phyloP scores from a whole-genome alignment of 129 eudicot species.

The Heracleum sosnowskyi region DNA sequence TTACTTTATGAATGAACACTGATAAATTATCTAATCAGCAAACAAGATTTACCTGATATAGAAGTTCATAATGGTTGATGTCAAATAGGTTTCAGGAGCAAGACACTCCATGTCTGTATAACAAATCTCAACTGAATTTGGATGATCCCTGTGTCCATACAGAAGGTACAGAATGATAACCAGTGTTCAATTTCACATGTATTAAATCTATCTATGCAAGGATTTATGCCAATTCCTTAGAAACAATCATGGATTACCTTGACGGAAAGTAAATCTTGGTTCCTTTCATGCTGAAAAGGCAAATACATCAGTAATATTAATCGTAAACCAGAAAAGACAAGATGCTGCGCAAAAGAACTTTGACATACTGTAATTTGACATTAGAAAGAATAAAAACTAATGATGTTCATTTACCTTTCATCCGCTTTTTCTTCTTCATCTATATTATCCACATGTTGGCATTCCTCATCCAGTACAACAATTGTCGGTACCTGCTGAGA shows the following conservation, averaged over 20 bases:
- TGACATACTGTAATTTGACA: neutral
- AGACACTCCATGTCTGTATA: slow-evolving; percentile 62
- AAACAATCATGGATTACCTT: slow-evolving; percentile 41
- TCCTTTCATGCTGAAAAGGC: slow-evolving; percentile 40
- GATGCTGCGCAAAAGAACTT: neutral
- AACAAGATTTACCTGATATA: slow-evolving; percentile 54
- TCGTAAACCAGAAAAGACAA: neutral
- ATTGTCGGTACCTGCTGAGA: slow-evolving; percentile 25
- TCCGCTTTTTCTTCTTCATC: slow-evolving; percentile 26
- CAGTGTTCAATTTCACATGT: neutral
- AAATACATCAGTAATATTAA: neutral
- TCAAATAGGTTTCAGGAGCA: slow-evolving; percentile 62
- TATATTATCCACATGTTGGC: slow-evolving; percentile 19
- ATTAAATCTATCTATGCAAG: neutral
- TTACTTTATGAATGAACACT: neutral
- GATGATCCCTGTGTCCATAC: slow-evolving; percentile 52
- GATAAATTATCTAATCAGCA: neutral
- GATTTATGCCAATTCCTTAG: slow-evolving; percentile 7
- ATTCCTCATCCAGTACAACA: slow-evolving; percentile 70
- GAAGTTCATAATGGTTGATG: slow-evolving; percentile 81
- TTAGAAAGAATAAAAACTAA: neutral
- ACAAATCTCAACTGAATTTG: slow-evolving; percentile 53
- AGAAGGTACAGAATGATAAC: neutral
- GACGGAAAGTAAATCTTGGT: slow-evolving; percentile 61
- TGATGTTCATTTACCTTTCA: slow-evolving; percentile 27